Percentiles rank a stretch among this genome's conserved stretches.
These are phyloP conservation scores for Alternaria consortialis DNA, from an alignment of 2,329 filamentous ascomycete species.

Conservation along the genomic window DNA sequence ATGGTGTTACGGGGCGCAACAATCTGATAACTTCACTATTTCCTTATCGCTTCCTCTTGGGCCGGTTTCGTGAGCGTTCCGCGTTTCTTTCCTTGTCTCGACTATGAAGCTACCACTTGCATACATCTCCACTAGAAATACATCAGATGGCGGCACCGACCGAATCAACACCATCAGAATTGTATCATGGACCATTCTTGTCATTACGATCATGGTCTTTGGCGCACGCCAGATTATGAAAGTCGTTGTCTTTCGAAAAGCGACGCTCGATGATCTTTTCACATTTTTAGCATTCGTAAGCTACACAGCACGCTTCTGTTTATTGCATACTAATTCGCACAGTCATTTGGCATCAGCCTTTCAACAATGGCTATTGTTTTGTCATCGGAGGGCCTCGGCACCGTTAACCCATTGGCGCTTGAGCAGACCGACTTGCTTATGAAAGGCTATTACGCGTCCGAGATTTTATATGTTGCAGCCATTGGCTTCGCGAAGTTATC, in stretches of 20 bases:
- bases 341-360: conserved; percentile 41
- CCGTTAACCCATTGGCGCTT: conserved; percentile 21
- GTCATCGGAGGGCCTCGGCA: conserved; percentile 38
- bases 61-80: conserved; percentile 15
- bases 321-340: conserved; percentile 13
- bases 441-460: conserved; percentile 45
- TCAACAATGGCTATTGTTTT: conserved; percentile 37
- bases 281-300: conserved; percentile 45
- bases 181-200: conserved; percentile 38
- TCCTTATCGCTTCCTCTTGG: conserved; percentile 20
- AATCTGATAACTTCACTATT: conserved; percentile 15
- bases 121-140: conserved; percentile 13
- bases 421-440: conserved; percentile 34
- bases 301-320: background rate
- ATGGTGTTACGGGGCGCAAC: conserved; percentile 4
- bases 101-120: conserved; percentile 29
- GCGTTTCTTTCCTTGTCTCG: background rate
- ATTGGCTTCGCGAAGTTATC: conserved; percentile 46
- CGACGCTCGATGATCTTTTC: conserved; percentile 41
- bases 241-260: conserved; percentile 32
- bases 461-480: conserved; percentile 44
- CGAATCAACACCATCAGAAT: conserved; percentile 33
- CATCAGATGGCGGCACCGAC: conserved; percentile 19
- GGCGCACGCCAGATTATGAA: conserved; percentile 40
- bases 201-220: conserved; percentile 35